These are phyloP conservation scores for Malbranchea zuffiana DNA, from an alignment of 2,329 filamentous ascomycete genomes.

Conservation along the genomic window DNA sequence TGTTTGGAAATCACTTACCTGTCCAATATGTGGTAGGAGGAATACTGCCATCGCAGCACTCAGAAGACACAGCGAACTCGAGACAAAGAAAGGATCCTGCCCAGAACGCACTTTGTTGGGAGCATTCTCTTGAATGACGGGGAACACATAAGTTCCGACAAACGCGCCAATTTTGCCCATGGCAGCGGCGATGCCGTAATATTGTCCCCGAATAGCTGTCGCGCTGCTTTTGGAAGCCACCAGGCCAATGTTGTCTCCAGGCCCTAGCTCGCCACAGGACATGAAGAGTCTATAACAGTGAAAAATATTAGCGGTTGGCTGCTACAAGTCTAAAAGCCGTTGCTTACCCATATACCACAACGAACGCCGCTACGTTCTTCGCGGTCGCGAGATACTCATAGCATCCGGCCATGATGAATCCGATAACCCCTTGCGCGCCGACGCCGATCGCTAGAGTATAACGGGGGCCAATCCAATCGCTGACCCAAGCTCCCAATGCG, in stretches of 20 bases:
- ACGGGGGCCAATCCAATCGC: constrained; percentile 68
- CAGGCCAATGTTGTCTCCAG: constrained; percentile 84
- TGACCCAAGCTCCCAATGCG: constrained; percentile 62
- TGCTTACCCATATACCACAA: constrained; percentile 58
- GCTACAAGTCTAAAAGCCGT: too few species aligned
- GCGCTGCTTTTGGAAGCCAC: constrained; percentile 79
- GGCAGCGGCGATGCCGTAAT: constrained; percentile 45
- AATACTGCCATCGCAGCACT: constrained; percentile 57
- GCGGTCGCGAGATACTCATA: constrained; percentile 60
- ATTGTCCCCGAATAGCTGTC: constrained; percentile 73
- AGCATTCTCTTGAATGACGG: constrained; percentile 52
- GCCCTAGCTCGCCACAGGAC: constrained; percentile 67
- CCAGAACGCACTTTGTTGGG: constrained; percentile 49
- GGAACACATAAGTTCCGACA: constrained; percentile 73
- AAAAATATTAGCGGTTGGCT: constrained; percentile 1
- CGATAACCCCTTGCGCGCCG: constrained; percentile 60
- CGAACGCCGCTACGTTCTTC: constrained; percentile 60
- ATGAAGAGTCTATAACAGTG: constrained; percentile 51
- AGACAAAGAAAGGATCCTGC: constrained; percentile 87
- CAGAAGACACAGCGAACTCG: constrained; percentile 63
- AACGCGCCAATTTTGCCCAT: constrained; percentile 53
- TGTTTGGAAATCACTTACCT: constrained; percentile 23
- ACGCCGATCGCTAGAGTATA: constrained; percentile 64
- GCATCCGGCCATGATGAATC: constrained; percentile 78
- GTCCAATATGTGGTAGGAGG: constrained; percentile 61